These are phyloP conservation scores for Microbotryomycetes sp. DNA, from an alignment of 1,284 basidiomycete species.

Conservation along the genomic window DNA sequence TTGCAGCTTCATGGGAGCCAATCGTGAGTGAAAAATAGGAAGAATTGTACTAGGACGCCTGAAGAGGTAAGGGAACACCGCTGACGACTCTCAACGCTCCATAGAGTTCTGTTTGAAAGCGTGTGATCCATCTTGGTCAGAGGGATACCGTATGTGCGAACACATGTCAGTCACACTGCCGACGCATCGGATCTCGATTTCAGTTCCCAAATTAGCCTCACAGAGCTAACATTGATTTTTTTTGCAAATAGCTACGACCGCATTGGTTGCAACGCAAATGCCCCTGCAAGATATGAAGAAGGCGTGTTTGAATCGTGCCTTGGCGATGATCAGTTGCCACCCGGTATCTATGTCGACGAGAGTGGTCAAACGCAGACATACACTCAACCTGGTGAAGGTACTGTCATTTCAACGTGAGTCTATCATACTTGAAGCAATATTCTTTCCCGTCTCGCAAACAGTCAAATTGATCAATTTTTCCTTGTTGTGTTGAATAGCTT, in stretches of 20 bases:
- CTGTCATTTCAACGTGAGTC: constrained; percentile 8
- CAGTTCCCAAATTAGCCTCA: no score
- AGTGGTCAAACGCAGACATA: constrained; percentile 31
- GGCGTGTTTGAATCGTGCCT: constrained; percentile 56
- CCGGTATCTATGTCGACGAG: constrained; percentile 51
- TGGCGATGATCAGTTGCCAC: constrained; percentile 58
- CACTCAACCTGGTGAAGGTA: constrained; percentile 30
- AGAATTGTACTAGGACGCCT: no score
- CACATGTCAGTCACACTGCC: constrained; percentile 49
- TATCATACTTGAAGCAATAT: no score
- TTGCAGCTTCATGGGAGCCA: no score
- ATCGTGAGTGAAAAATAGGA: no score
- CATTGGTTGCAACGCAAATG: constrained; percentile 63
- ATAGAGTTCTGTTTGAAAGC: constrained; percentile 51
- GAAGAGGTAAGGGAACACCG: no score
- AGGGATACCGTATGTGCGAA: constrained; percentile 49
- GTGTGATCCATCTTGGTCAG: constrained; percentile 56
- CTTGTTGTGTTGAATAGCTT: constrained; percentile 42
- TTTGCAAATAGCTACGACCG: constrained; percentile 48
- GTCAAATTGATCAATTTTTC: not conserved
- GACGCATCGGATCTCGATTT: no score
- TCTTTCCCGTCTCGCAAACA: no score
- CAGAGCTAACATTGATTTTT: not conserved
- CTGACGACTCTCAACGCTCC: constrained; percentile 45
- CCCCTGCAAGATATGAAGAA: constrained; percentile 54